These are phyloP conservation scores for Rhizopus sp. DNA, from an alignment of 371 early-diverging fungal genomes.

Conservation along the genomic window DNA sequence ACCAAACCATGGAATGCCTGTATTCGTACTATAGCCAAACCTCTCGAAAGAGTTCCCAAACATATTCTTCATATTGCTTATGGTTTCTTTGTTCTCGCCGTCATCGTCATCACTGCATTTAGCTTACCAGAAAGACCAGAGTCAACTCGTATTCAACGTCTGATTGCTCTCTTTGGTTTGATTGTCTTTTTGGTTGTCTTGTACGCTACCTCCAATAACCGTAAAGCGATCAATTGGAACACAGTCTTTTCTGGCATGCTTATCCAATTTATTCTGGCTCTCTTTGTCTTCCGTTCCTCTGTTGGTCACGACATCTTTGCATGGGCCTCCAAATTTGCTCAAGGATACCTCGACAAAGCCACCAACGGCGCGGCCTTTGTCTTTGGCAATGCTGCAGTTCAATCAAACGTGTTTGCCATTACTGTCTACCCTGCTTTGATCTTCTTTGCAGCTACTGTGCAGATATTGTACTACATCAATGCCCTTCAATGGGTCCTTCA, in stretches of 20 bases:
- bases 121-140: constrained; percentile 50
- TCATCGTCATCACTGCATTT: constrained; percentile 64
- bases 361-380: constrained; percentile 69
- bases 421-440: constrained; percentile 83
- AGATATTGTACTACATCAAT: constrained; percentile 84
- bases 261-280: constrained; percentile 78
- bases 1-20: constrained; percentile 23
- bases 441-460: constrained; percentile 87
- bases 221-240: constrained; percentile 69
- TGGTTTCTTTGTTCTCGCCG: constrained; percentile 39
- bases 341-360: constrained; percentile 70
- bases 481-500: constrained; percentile 82
- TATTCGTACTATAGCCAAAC: constrained; percentile 15
- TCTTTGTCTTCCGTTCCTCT: constrained; percentile 78
- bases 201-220: constrained; percentile 62
- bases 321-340: constrained; percentile 69
- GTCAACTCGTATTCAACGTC: constrained; percentile 68
- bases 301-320: constrained; percentile 78
- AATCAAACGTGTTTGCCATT: constrained; percentile 60
- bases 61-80: constrained; percentile 23
- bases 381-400: constrained; percentile 54
- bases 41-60: constrained; percentile 25
- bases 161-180: constrained; percentile 79
- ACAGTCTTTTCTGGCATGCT: constrained; percentile 77
- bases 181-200: constrained; percentile 60